phyloP scores from a whole-genome alignment of 257 asterid species.

The Oldenlandia corymbosa region DNA sequence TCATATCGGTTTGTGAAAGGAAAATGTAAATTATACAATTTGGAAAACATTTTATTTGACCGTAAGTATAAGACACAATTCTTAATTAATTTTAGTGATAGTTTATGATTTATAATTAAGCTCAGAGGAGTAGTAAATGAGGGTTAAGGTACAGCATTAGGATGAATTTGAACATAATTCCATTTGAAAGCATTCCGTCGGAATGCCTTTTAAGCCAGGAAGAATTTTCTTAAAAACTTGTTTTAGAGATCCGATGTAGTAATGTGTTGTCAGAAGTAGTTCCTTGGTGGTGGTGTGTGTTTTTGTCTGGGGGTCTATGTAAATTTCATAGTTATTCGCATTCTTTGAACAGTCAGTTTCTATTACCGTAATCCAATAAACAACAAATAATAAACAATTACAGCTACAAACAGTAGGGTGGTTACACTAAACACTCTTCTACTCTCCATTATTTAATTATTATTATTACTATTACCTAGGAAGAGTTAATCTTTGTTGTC shows the following conservation, averaged over 20 bases:
- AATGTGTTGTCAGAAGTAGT: background rate
- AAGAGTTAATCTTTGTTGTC: background rate
- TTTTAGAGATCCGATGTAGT: constrained; percentile 4
- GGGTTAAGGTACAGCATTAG: no score
- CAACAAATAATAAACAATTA: background rate
- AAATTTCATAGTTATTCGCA: background rate
- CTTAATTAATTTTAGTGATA: no score
- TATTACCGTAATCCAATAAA: background rate
- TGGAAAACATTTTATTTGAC: no score
- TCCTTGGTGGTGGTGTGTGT: no score
- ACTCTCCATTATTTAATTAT: no score
- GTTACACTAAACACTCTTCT: background rate
- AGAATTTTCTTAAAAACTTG: background rate
- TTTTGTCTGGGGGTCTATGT: background rate
- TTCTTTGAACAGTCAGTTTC: background rate
- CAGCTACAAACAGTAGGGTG: background rate
- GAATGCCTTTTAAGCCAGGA: background rate
- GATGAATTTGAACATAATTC: no score
- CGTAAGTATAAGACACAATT: no score
- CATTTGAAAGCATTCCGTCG: no score
- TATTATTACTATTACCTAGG: background rate
- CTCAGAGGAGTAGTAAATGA: no score
- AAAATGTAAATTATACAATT: no score
- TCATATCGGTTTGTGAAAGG: no score
- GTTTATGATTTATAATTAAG: no score